Evolutionary conservation across 1,284 basidiomycete species (phyloP).

Genomic region (Neonothopanus nambi): DNA sequence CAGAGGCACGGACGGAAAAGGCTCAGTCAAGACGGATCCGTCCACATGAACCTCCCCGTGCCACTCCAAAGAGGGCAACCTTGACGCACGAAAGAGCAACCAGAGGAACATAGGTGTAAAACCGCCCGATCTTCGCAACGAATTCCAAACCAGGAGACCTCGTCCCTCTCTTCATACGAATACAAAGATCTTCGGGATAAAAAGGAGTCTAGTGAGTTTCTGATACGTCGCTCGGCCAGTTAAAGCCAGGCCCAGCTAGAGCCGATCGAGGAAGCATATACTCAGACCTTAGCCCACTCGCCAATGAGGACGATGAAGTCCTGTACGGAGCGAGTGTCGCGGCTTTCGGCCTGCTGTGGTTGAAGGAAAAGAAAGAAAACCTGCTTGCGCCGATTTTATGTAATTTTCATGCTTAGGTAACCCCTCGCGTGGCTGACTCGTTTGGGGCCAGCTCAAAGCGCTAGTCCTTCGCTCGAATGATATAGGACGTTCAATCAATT

Average conservation of each 20-base stretch:
- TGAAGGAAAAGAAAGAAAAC: not conserved
- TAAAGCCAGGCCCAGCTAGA: constrained; percentile 49
- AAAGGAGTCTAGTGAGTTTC: constrained; percentile 38
- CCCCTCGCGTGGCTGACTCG: too few relatives aligned
- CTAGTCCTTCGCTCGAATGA: too few relatives aligned
- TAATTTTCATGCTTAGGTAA: too few relatives aligned
- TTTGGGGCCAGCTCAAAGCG: too few relatives aligned
- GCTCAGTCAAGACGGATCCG: not conserved
- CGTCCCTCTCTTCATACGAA: constrained; percentile 20
- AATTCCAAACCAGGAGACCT: constrained; percentile 21
- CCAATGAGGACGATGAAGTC: constrained; percentile 32
- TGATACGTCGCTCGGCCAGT: constrained; percentile 50
- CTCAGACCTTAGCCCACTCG: constrained; percentile 70
- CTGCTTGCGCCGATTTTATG: too few relatives aligned
- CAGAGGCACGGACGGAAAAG: not conserved
- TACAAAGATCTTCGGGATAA: constrained; percentile 31
- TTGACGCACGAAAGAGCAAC: constrained; percentile 16
- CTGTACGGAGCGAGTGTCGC: constrained; percentile 52
- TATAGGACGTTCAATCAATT: too few relatives aligned
- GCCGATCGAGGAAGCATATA: constrained; percentile 49
- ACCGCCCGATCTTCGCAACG: constrained; percentile 27
- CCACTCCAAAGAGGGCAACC: constrained; percentile 8
- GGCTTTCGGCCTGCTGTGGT: constrained; percentile 48
- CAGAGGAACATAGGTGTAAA: constrained; percentile 18
- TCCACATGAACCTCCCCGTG: too few relatives aligned